Base-by-base conservation (phyloP, 345 rosid species). In the Cardamine occulta region DNA sequence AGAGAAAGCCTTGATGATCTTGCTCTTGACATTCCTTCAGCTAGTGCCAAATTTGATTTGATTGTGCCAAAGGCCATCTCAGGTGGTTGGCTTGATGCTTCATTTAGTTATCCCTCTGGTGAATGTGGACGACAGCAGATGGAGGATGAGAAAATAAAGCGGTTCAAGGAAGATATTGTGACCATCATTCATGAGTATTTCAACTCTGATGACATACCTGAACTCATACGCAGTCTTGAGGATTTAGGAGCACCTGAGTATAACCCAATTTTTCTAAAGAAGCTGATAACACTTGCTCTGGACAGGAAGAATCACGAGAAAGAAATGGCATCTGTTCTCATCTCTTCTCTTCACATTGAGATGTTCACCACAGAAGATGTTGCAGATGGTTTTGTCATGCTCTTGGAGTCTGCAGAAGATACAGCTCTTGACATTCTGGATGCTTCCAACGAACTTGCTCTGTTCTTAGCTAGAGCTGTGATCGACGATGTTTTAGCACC, bases 271-370 rank as follows among this genome's bases (percentile, higher is more conserved):
- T 92, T 92, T 74, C 49, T 92, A 53, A 92, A 92, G 88, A 90
- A 82, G 78, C 87, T 92, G 69, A 85, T 92, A 21, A 92, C 91
- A 34, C 88, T 92, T 74, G 97, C 97, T 35, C 65, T 92, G 91
- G 97, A 92, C 85, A 84, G 96, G 89, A 92, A 90, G 84, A 92
- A 90, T 73, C 88, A 89, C 74, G 97, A 92, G 87, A 92, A 90
- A 80, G 97, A 92, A 85, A 92, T 92, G 96, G 97, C 97, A 34
- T 92, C 97, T 58, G 86, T 92, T 77, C 85, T 90, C 76, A 88
- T 92, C 31, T 90, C 97, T 14, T 87, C 97, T 37, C 93, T 92
- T 71, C 96, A 92, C 82, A 86, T 92, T 11, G 97, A 92, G 88
- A 90, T 92, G 32, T 92, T 90, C 70, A 90, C 91, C 19, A 86